These are phyloP conservation scores for Fusarium guadeloupense DNA, from an alignment of 2,329 filamentous ascomycete genomes.

Conservation along the genomic window DNA sequence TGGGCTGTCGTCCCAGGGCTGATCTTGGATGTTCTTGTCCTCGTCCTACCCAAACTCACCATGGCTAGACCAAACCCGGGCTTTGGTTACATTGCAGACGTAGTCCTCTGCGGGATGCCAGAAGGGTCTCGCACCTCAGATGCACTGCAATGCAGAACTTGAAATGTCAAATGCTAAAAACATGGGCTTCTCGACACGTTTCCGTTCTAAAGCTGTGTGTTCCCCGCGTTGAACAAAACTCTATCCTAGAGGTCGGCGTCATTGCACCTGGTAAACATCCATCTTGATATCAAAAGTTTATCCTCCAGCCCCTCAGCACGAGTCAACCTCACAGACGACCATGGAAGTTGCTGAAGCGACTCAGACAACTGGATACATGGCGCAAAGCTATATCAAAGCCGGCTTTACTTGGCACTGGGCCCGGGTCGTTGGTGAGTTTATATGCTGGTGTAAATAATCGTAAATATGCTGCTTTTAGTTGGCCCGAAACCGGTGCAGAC, in stretches of 20 bases:
- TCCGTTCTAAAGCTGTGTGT: slow-evolving; percentile 5
- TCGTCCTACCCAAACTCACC: background rate
- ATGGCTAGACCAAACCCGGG: background rate
- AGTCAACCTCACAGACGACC: background rate
- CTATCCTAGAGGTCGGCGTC: slow-evolving; percentile 15
- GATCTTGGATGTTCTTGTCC: background rate
- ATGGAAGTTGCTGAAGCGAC: slow-evolving; percentile 2
- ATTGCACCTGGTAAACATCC: slow-evolving; percentile 13
- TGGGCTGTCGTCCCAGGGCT: background rate
- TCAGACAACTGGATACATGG: background rate
- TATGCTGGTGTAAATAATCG: background rate
- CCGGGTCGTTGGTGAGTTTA: background rate
- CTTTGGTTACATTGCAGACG: slow-evolving; percentile 10
- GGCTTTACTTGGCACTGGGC: background rate
- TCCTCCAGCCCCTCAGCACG: background rate
- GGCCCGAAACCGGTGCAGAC: slow-evolving; percentile 7
- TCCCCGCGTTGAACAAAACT: slow-evolving; percentile 25
- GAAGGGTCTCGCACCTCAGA: slow-evolving; percentile 8
- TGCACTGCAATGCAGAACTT: background rate
- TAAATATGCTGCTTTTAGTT: slow-evolving; percentile 14
- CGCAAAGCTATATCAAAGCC: background rate
- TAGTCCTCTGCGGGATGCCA: slow-evolving; percentile 11
- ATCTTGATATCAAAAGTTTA: slow-evolving; percentile 14
- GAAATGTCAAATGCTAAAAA: background rate
- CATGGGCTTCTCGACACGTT: slow-evolving; percentile 9